A percentile compares a stretch with the other conserved stretches of the same genome.
Evolutionary conservation across 1,284 basidiomycete genomes (phyloP).

Genomic region (Malassezia equina): DNA sequence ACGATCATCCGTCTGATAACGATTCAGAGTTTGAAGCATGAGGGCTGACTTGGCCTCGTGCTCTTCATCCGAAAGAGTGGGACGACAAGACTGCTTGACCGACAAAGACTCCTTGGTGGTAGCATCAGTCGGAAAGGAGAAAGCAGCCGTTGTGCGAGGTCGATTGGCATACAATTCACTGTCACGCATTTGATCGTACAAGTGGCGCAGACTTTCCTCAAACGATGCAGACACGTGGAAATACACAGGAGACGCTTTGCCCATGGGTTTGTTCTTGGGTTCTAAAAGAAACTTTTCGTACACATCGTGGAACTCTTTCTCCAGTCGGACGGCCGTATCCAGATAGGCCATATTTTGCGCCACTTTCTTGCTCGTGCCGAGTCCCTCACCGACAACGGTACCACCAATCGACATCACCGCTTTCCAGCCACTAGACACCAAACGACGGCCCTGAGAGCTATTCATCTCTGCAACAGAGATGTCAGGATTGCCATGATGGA

Average conservation of each 20-base stretch:
- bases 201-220: slow-evolving; percentile 65
- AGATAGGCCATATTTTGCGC: slow-evolving; percentile 69
- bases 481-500: slow-evolving; percentile 70
- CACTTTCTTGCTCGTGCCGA: slow-evolving; percentile 62
- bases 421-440: slow-evolving; percentile 57
- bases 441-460: neutral
- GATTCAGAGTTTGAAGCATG: slow-evolving; percentile 55
- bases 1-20: slow-evolving; percentile 59
- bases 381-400: slow-evolving; percentile 68
- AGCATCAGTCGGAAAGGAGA: slow-evolving; percentile 22
- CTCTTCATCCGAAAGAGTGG: slow-evolving; percentile 32
- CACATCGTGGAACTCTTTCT: slow-evolving; percentile 66
- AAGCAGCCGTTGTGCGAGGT: slow-evolving; percentile 26
- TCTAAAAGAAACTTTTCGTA: slow-evolving; percentile 61
- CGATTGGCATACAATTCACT: slow-evolving; percentile 41
- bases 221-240: slow-evolving; percentile 63
- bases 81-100: neutral
- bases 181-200: slow-evolving; percentile 57
- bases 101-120: slow-evolving; percentile 10
- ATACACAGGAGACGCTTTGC: slow-evolving; percentile 61
- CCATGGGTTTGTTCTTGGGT: slow-evolving; percentile 48
- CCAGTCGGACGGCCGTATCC: slow-evolving; percentile 76
- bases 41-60: slow-evolving; percentile 56
- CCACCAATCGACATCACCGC: slow-evolving; percentile 72
- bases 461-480: slow-evolving; percentile 47